phyloP scores from a whole-genome alignment of 106 monocot genomes.

The Posidonia australis region DNA sequence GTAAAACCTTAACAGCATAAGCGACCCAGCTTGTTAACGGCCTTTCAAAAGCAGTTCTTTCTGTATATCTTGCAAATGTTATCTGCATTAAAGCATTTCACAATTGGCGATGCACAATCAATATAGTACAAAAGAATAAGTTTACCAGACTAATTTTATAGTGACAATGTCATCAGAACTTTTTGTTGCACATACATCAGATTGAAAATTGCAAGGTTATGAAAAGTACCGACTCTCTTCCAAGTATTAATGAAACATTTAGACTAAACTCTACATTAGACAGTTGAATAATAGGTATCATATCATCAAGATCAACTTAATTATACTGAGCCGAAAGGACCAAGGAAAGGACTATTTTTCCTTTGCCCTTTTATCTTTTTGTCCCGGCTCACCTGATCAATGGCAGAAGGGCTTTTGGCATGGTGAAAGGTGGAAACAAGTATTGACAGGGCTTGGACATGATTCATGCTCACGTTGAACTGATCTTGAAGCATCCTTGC shows the following conservation, averaged over 20 bases:
- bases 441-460: slow-evolving; percentile 86
- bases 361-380: background rate
- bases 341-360: too few species aligned
- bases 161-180: background rate
- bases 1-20: slow-evolving; percentile 86
- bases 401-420: slow-evolving; percentile 72
- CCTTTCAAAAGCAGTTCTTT: slow-evolving; percentile 89
- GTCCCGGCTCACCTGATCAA: slow-evolving; percentile 63
- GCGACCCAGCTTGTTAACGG: slow-evolving; percentile 95
- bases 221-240: too few species aligned
- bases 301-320: too few species aligned
- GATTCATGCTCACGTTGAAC: slow-evolving; percentile 99
- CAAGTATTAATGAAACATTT: too few species aligned
- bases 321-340: too few species aligned
- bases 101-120: background rate
- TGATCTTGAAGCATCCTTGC: slow-evolving; percentile 97
- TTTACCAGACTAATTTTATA: background rate
- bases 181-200: too few species aligned
- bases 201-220: too few species aligned
- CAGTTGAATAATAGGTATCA: too few species aligned
- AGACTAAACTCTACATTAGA: too few species aligned
- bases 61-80: slow-evolving; percentile 88
- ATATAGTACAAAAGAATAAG: background rate
- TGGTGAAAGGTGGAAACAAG: slow-evolving; percentile 95
- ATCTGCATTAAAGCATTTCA: slow-evolving; percentile 24